Evolutionary conservation across 2,329 filamentous ascomycete genomes (phyloP).

Genomic region (Zopfia rhizophila): DNA sequence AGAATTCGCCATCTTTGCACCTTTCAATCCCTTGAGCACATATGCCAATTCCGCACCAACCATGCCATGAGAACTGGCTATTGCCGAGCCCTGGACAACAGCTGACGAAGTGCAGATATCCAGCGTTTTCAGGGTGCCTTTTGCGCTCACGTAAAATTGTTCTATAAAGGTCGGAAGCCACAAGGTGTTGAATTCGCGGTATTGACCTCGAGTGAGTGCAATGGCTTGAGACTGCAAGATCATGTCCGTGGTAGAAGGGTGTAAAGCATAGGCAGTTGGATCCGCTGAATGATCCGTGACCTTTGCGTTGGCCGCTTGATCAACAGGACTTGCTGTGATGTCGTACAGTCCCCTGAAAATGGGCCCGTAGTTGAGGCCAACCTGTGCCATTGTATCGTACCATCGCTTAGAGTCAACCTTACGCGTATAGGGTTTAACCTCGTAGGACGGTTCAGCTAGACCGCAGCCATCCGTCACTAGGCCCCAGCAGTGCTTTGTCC

Average conservation of each 20-base stretch:
- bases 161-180: conserved; percentile 21
- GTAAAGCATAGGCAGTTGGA: conserved; percentile 16
- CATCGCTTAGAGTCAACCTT: background rate
- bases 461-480: conserved; percentile 6
- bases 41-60: no score
- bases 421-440: background rate
- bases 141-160: conserved; percentile 20
- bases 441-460: conserved; percentile 1
- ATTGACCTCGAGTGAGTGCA: conserved; percentile 5
- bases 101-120: no score
- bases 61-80: no score
- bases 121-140: no score
- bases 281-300: background rate
- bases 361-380: conserved; percentile 6
- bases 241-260: conserved; percentile 19
- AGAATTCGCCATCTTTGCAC: no score
- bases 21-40: no score
- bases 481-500: conserved; percentile 34
- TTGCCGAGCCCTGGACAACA: no score
- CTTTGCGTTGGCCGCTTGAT: no score
- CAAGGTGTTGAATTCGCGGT: conserved; percentile 6
- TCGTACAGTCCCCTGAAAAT: conserved; percentile 6
- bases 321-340: conserved; percentile 2
- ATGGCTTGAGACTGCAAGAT: conserved; percentile 17
- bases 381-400: conserved; percentile 4